Base-by-base conservation (phyloP, 106 monocot species). In the Phalaenopsis aphrodite region DNA sequence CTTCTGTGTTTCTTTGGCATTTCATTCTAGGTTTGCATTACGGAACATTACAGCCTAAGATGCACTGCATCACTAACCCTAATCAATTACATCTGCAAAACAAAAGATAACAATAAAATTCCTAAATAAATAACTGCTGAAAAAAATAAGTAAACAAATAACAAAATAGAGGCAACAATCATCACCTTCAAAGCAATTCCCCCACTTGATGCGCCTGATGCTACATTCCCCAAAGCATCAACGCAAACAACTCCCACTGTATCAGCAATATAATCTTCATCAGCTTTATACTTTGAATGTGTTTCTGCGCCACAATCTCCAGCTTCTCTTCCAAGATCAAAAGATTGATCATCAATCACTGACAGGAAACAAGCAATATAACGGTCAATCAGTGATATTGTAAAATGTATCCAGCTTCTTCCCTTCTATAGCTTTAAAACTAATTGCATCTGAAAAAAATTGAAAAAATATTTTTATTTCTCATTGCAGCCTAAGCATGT, bases 201-300 rank as follows among this genome's bases (percentile, higher is more conserved):
- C 8, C 98, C 98, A 87, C 98, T 98, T 61, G 98, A 98, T 84
- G 98, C 89, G 19, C 94, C 98, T 11, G 92, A 89, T 23, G 98
- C 94, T 66, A 94, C 81, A 84, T 89, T 52, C 41, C 98, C 98
- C 76, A 78, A 82, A 69, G 69, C 49, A 80, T 98, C 98, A 75
- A 98, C 81, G 83, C 98, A 98, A 78, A 98, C 55, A 78, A 86
- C 98, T 80, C 98, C 98, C n/a, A 98, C 98, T 67, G 98, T 98
- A 83, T 98, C 98, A 86, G 91, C 84, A 66, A 94, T 78, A 75
- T 76, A 84, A 78, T 91, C 89, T 39, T 92, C 87, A 84, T 85
- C 77, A 66, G 12, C 47, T 66, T 64, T 61, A 79, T 56, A 23
- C 79, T 57, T 67, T 16, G n/a, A 43, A 77, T 43, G 68, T 38